Conservation (phyloP, 108 stramenopile species). For the Skeletonema menzelii region DNA sequence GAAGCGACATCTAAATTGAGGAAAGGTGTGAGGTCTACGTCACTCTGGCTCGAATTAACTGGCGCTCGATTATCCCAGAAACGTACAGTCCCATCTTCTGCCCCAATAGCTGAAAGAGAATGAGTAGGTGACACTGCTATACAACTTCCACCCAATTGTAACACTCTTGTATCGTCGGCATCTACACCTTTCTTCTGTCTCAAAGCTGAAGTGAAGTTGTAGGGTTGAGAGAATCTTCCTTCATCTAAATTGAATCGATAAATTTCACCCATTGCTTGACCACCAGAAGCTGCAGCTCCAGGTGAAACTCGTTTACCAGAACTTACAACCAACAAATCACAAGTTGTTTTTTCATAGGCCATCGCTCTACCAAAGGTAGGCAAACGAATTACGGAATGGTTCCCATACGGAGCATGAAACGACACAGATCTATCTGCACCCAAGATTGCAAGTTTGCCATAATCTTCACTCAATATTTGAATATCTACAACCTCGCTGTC, state of each 20-base stretch:
- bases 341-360: slow-evolving; percentile 89
- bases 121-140: slow-evolving; percentile 73
- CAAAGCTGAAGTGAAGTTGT: slow-evolving; percentile 52
- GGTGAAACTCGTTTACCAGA: slow-evolving; percentile 49
- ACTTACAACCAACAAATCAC: slow-evolving; percentile 90
- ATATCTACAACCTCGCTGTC: slow-evolving; percentile 94
- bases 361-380: slow-evolving; percentile 96
- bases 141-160: slow-evolving; percentile 61
- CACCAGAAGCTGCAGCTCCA: slow-evolving; percentile 1
- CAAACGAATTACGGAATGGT: slow-evolving; percentile 88
- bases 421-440: slow-evolving; percentile 89
- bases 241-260: slow-evolving; percentile 96
- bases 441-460: slow-evolving; percentile 94
- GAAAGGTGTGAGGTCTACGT: slow-evolving; percentile 69
- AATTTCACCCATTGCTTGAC: slow-evolving; percentile 56
- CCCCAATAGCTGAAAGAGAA: slow-evolving; percentile 80
- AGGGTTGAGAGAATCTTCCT: slow-evolving; percentile 92
- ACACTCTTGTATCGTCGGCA: slow-evolving; percentile 16
- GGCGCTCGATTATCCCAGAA: slow-evolving; percentile 92
- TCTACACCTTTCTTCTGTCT: slow-evolving; percentile 36
- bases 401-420: slow-evolving; percentile 98
- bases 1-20: slow-evolving; percentile 77
- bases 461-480: slow-evolving; percentile 86
- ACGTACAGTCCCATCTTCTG: slow-evolving; percentile 87
- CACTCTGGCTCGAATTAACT: slow-evolving; percentile 15